Base-by-base conservation (phyloP, 176 grass and related monocot genomes). In the Typha latifolia region DNA sequence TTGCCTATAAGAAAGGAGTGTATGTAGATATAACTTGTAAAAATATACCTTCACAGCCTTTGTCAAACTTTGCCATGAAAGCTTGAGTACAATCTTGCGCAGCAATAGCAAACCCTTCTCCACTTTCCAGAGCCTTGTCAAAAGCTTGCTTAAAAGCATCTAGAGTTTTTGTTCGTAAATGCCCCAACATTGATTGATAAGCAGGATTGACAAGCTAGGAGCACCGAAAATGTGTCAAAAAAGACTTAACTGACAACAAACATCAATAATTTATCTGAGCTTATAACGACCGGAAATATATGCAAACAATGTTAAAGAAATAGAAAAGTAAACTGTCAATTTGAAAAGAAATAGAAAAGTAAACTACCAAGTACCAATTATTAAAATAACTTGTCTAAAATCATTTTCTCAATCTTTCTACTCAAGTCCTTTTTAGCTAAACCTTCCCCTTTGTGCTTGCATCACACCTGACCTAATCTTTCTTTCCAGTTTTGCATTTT, bases 151-250 rank as follows among this genome's bases (percentile, higher is more conserved):
- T 99, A 68, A 99, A 99, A 52, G 49, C 68, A 77, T 99, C 81
- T 77, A 94, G 62, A 63, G 74, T 90, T 85, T 74, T 90, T 49
- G 81, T 71, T 9, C 95, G 81, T 31, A 99, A 69, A 68, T 99
- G 81, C 68, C 81, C 95, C 80, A 99, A 51, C 82, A 94, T 83
- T 61, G 72, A 80, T 85, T 94, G 89, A 69, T 94, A 94, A 37
- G 86, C 89, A 79, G 89, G 89, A 85, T 83, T 87, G 48, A 99
- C 86, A 63, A 99, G 77, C 95, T 99, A 71, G 51, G 34, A 80
- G 14, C 5, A 65, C 51, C 64, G 53, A 79, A 66, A 61, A 79
- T 32, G 23, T 61, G 12, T 52, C 61, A 47, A 47, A 19, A 9
- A 59, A 21, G 14, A 6, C 18, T n/a, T 11, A 9, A 59, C 14